A percentile compares a stretch with the other conserved stretches of the same genome.
These are phyloP conservation scores for Mucor plumbeus DNA, from an alignment of 371 early-diverging fungal genomes.

Conservation along the genomic window DNA sequence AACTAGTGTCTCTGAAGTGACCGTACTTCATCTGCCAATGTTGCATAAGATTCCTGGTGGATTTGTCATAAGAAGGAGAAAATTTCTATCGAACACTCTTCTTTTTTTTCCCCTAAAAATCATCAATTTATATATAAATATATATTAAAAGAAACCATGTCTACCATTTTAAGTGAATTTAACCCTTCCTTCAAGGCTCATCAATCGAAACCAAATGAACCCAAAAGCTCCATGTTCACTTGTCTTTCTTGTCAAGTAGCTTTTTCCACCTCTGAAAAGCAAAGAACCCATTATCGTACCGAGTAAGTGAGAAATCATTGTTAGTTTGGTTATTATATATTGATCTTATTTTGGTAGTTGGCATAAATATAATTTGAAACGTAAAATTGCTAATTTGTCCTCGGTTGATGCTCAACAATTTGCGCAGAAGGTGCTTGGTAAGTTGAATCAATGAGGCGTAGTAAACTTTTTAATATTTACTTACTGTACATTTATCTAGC, in stretches of 20 bases:
- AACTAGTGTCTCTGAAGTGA: neutral
- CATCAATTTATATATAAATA: neutral
- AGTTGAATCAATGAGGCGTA: neutral
- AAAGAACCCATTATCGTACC: slow-evolving; percentile 82
- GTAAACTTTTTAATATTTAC: neutral
- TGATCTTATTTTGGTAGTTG: slow-evolving; percentile 44
- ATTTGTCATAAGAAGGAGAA: neutral
- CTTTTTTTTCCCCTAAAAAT: neutral
- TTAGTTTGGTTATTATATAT: neutral
- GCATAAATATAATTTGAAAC: slow-evolving; percentile 90
- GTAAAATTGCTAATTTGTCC: slow-evolving; percentile 78
- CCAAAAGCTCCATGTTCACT: slow-evolving; percentile 46
- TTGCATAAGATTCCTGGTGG: slow-evolving; percentile 3
- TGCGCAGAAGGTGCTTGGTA: slow-evolving; percentile 62
- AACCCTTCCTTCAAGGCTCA: slow-evolving; percentile 13
- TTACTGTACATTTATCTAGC: slow-evolving; percentile 27
- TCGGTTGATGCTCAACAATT: slow-evolving; percentile 77
- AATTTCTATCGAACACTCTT: neutral
- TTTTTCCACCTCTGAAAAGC: slow-evolving; percentile 78
- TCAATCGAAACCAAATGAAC: slow-evolving; percentile 9
- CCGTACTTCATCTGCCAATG: neutral
- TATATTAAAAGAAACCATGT: neutral
- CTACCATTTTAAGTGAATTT: slow-evolving; percentile 11
- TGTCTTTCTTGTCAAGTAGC: slow-evolving; percentile 84
- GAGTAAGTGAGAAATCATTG: slow-evolving; percentile 50